Base-by-base conservation (phyloP, 2,329 filamentous ascomycete species). In the Dichotomopilus funicola region DNA sequence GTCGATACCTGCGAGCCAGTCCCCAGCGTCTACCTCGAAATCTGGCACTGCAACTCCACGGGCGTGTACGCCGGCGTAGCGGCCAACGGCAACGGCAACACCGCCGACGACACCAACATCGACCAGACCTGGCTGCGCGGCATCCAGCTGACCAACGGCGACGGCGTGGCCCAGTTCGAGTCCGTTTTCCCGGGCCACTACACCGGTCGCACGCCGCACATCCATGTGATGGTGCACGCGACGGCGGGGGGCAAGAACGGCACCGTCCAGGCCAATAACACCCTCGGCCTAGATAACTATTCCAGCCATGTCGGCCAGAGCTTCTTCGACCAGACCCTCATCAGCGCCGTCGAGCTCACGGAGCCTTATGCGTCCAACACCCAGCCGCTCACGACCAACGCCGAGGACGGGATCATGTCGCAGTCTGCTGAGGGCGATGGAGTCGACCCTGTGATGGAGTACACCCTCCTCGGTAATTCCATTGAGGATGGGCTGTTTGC, bases 271-370 rank as follows among this genome's bases (percentile, higher is more conserved):
- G 45, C 65, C 19, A 77, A 77, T 64, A 62, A 78, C 64, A 78
- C 77, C 53, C 59, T 67, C 69, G 42, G 78, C 74, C 57, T 72
- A 73, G 12, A 73, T 70, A 50, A 51, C 38, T 56, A 56, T 42
- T 75, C 80, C 55, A 76, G 78, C 6, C 82, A 87, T 69, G 75
- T 86, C 41, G 83, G 83, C 13, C 83, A 88, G 66, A 65, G 83
- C 50, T 87, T 83, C 74, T 83, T 84, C 66, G 81, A 86, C 66
- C 78, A 85, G 65, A 72, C 74, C 59, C 75, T 87, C 8, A 76
- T 81, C 61, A 62, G 63, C 33, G 59, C 71, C 41, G 79, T 86
- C 53, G 77, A 82, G 58, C 66, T 67, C 8, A 71, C 69, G 1
- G 56, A 65, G 0, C 77, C 78, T 0, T 81, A 81, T 67, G 67